Evolutionary conservation across 495 filamentous ascomycete species (phyloP).

Genomic region (Neohortaea acidophila): DNA sequence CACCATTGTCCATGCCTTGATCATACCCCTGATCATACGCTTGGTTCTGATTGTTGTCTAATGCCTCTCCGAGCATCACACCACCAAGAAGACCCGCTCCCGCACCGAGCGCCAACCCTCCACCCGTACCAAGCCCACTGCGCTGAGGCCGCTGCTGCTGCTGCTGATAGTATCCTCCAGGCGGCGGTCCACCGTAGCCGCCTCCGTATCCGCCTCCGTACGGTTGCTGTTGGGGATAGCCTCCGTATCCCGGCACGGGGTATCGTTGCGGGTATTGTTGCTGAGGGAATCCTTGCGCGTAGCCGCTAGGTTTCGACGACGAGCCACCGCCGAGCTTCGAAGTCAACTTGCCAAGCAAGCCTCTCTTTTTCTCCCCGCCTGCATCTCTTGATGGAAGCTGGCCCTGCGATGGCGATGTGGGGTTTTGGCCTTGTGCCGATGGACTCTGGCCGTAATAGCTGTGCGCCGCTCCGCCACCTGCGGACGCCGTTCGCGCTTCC

Average conservation of each 20-base stretch:
- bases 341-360: constrained; percentile 42
- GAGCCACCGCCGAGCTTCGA: constrained; percentile 20
- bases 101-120: constrained; percentile 14
- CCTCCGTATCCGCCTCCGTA: constrained; percentile 5
- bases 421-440: background rate
- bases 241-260: constrained; percentile 13
- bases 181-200: background rate
- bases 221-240: constrained; percentile 6
- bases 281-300: constrained; percentile 15
- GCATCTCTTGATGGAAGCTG: constrained; percentile 24
- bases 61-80: constrained; percentile 13
- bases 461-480: constrained; percentile 28
- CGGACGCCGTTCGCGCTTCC: constrained; percentile 39
- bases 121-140: constrained; percentile 17
- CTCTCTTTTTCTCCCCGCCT: constrained; percentile 30
- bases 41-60: constrained; percentile 11
- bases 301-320: constrained; percentile 2
- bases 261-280: no score
- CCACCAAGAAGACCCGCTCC: constrained; percentile 22
- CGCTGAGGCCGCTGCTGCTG: constrained; percentile 23
- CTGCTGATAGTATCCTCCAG: constrained; percentile 9
- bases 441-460: constrained; percentile 29
- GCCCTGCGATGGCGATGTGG: constrained; percentile 24
- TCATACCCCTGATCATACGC: constrained; percentile 3
- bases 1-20: constrained; percentile 7